Conservation (phyloP, 495 filamentous ascomycete genomes). For the Podospora australis region DNA sequence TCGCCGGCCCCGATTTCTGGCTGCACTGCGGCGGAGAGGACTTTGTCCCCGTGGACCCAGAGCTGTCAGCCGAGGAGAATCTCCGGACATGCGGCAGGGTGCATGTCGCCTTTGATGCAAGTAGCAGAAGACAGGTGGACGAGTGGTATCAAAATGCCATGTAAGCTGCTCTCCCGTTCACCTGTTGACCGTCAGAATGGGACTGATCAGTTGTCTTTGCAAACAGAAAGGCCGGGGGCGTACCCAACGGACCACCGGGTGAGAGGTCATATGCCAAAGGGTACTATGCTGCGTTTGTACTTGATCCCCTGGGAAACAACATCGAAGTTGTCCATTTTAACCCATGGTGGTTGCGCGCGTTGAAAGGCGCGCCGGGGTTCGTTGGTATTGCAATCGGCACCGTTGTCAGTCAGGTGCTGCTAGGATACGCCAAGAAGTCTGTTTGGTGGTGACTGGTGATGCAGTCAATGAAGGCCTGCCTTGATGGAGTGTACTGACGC, state of each 20-base stretch:
- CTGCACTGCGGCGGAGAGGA: constrained; percentile 20
- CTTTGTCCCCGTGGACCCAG: constrained; percentile 2
- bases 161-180: constrained; percentile 15
- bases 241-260: constrained; percentile 41
- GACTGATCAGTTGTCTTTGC: neutral
- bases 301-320: constrained; percentile 19
- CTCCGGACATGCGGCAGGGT: constrained; percentile 6
- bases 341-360: constrained; percentile 5
- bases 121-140: constrained; percentile 16
- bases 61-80: constrained; percentile 4
- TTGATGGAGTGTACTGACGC: neutral
- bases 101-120: constrained; percentile 26
- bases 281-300: constrained; percentile 43
- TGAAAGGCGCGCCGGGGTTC: constrained; percentile 5
- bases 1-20: constrained; percentile 39
- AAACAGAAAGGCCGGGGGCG: constrained; percentile 38
- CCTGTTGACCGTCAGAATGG: neutral
- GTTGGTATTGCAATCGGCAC: neutral
- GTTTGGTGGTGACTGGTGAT: too few species aligned
- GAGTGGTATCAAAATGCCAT: constrained; percentile 24
- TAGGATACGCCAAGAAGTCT: constrained; percentile 2
- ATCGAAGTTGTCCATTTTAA: constrained; percentile 12
- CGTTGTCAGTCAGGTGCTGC: neutral
- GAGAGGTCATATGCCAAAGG: constrained; percentile 34
- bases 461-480: neutral